Evolutionary conservation across 257 asterid genomes (phyloP).

Genomic region (Nicotiana noctiflora): DNA sequence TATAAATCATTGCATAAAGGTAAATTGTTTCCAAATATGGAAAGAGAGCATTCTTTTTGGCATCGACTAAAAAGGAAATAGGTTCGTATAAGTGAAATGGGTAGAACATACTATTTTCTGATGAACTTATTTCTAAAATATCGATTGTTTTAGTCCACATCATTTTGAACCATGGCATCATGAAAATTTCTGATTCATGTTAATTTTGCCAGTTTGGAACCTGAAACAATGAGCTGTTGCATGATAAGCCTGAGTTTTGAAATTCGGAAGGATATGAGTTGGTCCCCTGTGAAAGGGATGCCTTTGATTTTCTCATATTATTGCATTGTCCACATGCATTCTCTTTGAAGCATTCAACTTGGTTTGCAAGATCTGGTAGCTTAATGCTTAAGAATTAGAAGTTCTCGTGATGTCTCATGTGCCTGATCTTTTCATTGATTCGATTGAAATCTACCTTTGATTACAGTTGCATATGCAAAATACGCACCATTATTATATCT

Average conservation of each 20-base stretch:
- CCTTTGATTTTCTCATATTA: conserved; percentile 5
- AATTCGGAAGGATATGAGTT: not conserved
- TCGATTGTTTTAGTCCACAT: not conserved
- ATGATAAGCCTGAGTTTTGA: not conserved
- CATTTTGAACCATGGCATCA: not conserved
- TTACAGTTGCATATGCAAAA: not conserved
- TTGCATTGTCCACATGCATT: not conserved
- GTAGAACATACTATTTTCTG: not conserved
- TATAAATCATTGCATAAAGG: too few species aligned
- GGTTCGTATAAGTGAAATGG: too few species aligned
- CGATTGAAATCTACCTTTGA: not conserved
- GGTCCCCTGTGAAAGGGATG: not conserved
- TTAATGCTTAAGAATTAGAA: not conserved
- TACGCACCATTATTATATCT: not conserved
- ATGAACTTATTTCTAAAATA: not conserved
- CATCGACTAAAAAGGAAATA: too few species aligned
- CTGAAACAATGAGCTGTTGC: conserved; percentile 1
- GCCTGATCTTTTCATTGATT: not conserved
- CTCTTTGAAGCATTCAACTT: not conserved
- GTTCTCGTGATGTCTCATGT: not conserved
- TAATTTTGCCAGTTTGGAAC: not conserved
- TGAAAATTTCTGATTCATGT: not conserved
- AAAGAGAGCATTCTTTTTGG: too few species aligned
- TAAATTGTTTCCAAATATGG: too few species aligned
- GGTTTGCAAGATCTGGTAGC: not conserved